Base-by-base conservation (phyloP, 2,329 filamentous ascomycete genomes). In the Fusarium buharicum region DNA sequence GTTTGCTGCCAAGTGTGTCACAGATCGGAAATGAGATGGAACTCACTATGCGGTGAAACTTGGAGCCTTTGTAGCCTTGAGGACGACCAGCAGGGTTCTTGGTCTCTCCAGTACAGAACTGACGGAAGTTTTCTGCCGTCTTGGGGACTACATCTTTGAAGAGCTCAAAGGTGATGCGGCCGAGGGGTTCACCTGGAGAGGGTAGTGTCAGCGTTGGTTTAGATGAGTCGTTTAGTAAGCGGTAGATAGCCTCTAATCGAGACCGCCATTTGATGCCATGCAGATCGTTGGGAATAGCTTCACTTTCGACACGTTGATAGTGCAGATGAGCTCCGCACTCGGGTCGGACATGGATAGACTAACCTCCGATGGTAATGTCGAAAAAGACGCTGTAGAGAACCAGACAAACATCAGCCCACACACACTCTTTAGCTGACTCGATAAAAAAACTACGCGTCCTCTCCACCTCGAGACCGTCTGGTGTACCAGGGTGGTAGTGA, bases 41-140 rank as follows among this genome's bases (percentile, higher is more conserved):
- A 81, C 90, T 70, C 78, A 96, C 92, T 70, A 98, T 92, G 55
- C 95, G 89, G 78, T 98, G 95, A 72, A 98, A 97, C 76, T 92
- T 96, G 80, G 86, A 90, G 50, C 91, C 91, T 79, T 97, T 98
- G 84, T 97, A 99, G 62, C 95, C 95, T 74, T 96, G 91, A 1
- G 93, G 90, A 62, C 88, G 84, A 30, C 92, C 92, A 10, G 87
- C 84, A 46, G 85, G 77, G 73, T 91, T 91, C 79, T 93, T 96
- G 66, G 85, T 88, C 81, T 98, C 94, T 70, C 95, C 95, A 0
- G 94, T 98, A 79, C 93, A 97, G 79, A 97, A 97, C 74, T 96
- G 92, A 41, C 93, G 91, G 76, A 99, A 98, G 81, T 98, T 98
- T 77, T 98, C 95, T 27, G 93, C 92, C 9, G 95, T 98, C 71